These are phyloP conservation scores for Trichoderma simmonsii DNA, from an alignment of 2,329 filamentous ascomycete species.

Conservation along the genomic window DNA sequence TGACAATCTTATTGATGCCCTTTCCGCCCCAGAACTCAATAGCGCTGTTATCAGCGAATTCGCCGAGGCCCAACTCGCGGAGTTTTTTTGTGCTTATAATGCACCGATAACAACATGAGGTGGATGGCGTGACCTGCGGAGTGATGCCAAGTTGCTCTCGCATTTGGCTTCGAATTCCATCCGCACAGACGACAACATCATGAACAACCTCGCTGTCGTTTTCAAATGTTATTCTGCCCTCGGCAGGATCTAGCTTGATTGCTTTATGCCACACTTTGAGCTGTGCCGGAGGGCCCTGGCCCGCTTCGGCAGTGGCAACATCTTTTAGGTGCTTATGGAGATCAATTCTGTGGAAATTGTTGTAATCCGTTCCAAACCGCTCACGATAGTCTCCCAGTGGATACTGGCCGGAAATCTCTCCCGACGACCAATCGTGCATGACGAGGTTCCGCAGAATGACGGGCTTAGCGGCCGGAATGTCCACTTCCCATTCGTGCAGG, in stretches of 20 bases:
- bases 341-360: conserved; percentile 63
- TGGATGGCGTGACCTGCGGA: conserved; percentile 51
- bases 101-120: conserved; percentile 57
- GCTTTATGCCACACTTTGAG: conserved; percentile 53
- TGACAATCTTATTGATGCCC: conserved; percentile 59
- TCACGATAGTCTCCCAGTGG: conserved; percentile 59
- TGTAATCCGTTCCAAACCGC: conserved; percentile 58
- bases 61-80: conserved; percentile 51
- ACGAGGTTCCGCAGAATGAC: conserved; percentile 60
- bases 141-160: conserved; percentile 54
- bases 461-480: conserved; percentile 56
- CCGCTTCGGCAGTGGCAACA: conserved; percentile 47
- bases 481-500: conserved; percentile 60
- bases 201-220: conserved; percentile 47
- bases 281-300: conserved; percentile 49
- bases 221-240: conserved; percentile 47
- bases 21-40: conserved; percentile 67
- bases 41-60: conserved; percentile 54
- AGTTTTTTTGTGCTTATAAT: conserved; percentile 56
- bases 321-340: conserved; percentile 61
- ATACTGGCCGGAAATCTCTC: conserved; percentile 56
- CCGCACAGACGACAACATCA: conserved; percentile 57
- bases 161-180: conserved; percentile 59
- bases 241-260: conserved; percentile 47
- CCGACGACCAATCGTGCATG: conserved; percentile 62